phyloP scores from a whole-genome alignment of 495 filamentous ascomycete genomes.

The Peziza echinospora region DNA sequence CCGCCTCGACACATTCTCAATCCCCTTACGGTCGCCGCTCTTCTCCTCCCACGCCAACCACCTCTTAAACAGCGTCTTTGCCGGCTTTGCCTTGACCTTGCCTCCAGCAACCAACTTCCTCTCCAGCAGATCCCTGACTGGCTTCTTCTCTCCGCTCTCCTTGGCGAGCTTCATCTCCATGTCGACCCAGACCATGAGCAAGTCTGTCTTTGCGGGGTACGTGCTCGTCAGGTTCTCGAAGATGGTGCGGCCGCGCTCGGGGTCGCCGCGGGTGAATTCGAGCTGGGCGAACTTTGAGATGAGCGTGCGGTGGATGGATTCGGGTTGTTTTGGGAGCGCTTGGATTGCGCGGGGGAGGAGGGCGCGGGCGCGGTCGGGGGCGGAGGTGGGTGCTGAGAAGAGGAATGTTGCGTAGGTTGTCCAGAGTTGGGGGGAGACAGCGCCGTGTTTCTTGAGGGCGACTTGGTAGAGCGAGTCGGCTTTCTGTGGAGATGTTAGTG shows the following conservation, averaged over 20 bases:
- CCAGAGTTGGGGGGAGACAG: conserved; percentile 55
- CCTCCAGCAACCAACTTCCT: conserved; percentile 16
- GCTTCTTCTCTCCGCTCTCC: conserved; percentile 7
- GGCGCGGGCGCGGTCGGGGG: conserved; percentile 51
- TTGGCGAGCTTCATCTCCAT: conserved; percentile 41
- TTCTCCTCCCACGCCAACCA: conserved; percentile 66
- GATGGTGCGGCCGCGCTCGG: conserved; percentile 81
- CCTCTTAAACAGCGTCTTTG: conserved; percentile 60
- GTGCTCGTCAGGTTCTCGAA: conserved; percentile 71
- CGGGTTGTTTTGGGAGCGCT: conserved; percentile 45
- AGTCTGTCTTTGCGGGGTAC: conserved; percentile 69
- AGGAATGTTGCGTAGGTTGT: conserved; percentile 90
- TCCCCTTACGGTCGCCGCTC: conserved; percentile 45
- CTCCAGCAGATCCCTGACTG: conserved; percentile 22
- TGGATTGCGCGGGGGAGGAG: conserved; percentile 75
- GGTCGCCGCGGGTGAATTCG: conserved; percentile 73
- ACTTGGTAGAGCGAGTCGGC: conserved; percentile 72
- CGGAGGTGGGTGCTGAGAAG: conserved; percentile 31
- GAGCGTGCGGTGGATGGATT: conserved; percentile 47
- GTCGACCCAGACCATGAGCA: conserved; percentile 82
- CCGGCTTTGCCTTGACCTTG: conserved; percentile 19
- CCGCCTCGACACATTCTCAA: conserved; percentile 49
- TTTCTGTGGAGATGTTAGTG: conserved; percentile 37
- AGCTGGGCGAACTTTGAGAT: conserved; percentile 68
- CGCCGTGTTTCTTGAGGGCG: conserved; percentile 72